Evolutionary conservation across 2,329 filamentous ascomycete genomes (phyloP).

Genomic region (Fonsecaea monophora): DNA sequence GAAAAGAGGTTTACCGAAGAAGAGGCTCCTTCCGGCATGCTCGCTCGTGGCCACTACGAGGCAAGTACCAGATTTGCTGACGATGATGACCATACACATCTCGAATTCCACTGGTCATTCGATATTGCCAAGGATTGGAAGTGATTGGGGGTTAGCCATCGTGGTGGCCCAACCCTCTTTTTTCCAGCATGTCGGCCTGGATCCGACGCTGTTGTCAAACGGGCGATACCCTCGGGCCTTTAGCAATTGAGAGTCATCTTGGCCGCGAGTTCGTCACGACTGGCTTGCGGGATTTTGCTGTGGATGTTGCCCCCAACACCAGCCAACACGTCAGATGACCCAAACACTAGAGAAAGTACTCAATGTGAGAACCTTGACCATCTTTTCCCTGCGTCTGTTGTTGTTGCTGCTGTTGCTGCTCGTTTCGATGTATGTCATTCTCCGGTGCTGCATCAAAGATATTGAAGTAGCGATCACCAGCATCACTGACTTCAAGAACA

Average conservation of each 20-base stretch:
- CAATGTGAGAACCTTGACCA: conserved; percentile 74
- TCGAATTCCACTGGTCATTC: conserved; percentile 95
- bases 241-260: neutral
- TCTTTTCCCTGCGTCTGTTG: conserved; percentile 59
- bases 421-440: conserved; percentile 83
- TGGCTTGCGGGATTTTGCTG: conserved; percentile 5
- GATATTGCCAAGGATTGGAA: conserved; percentile 98
- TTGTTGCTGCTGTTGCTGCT: conserved; percentile 73
- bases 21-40: conserved; percentile 88
- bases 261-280: neutral
- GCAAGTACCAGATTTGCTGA: conserved; percentile 90
- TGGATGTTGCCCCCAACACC: conserved; percentile 2
- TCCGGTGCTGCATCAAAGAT: conserved; percentile 97
- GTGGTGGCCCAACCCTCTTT: neutral
- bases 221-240: neutral
- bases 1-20: conserved; percentile 84
- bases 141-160: conserved; percentile 23
- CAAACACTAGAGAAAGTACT: conserved; percentile 66
- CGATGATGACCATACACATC: conserved; percentile 88
- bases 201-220: neutral
- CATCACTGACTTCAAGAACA: conserved; percentile 93
- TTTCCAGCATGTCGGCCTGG: neutral
- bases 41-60: conserved; percentile 88
- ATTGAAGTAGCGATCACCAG: conserved; percentile 93
- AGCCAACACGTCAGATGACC: conserved; percentile 17